Evolutionary conservation across 371 early-diverging fungal species (phyloP).

Genomic region (Nematocida homosporus): DNA sequence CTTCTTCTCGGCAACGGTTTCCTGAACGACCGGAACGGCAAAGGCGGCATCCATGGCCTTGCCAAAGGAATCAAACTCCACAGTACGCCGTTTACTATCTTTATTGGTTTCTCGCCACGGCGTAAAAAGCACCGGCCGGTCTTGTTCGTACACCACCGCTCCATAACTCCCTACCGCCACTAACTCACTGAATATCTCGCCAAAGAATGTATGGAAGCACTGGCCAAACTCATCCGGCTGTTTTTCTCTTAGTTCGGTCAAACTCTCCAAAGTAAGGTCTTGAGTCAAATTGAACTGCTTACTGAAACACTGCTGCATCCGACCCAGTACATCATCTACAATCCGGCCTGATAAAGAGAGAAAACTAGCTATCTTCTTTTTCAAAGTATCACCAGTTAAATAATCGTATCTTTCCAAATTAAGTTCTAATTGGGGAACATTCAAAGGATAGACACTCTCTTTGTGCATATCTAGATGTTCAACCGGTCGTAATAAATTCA

Average conservation of each 20-base stretch:
- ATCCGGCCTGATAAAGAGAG: conserved; percentile 37
- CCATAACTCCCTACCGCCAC: conserved; percentile 43
- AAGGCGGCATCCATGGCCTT: conserved; percentile 50
- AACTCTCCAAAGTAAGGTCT: neutral
- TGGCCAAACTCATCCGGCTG: conserved; percentile 17
- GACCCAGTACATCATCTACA: conserved; percentile 19
- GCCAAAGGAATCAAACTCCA: conserved; percentile 33
- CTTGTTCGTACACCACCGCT: conserved; percentile 30
- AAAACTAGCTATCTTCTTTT: conserved; percentile 43
- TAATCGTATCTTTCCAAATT: conserved; percentile 28
- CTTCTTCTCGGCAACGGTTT: conserved; percentile 48
- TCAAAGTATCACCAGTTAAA: conserved; percentile 43
- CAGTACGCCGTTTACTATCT: neutral
- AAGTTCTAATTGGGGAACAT: conserved; percentile 31
- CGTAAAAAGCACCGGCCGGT: conserved; percentile 34
- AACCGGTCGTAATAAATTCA: conserved; percentile 40
- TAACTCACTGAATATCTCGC: conserved; percentile 13
- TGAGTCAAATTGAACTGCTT: neutral
- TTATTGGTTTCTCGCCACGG: conserved; percentile 20
- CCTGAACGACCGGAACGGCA: conserved; percentile 11
- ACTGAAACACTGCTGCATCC: neutral
- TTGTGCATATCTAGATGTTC: conserved; percentile 47
- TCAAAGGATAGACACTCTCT: conserved; percentile 23
- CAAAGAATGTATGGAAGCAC: conserved; percentile 50
- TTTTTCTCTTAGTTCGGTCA: conserved; percentile 7